Base-by-base conservation (phyloP, 1,284 basidiomycete species). In the Athelia sp. region DNA sequence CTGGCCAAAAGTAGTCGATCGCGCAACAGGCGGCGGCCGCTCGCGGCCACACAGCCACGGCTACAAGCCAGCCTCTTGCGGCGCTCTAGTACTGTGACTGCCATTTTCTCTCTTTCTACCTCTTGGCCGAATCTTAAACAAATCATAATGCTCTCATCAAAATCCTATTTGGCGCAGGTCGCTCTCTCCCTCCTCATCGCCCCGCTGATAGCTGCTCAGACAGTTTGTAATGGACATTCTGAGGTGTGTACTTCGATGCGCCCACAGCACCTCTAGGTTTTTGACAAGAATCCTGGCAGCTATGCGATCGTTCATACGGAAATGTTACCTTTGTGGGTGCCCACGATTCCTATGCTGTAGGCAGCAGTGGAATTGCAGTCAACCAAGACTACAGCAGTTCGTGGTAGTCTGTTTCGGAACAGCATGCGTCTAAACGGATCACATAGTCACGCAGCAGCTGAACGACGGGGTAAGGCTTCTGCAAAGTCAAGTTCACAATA, bases 401-500 rank as follows among this genome's bases (percentile, higher is more conserved):
- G 74, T 57, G 48, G 23, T 46, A n/a, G n/a, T n/a, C 32, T 1
- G 14, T 49, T n/a, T 43, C 32, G 18, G 29, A 47, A 15, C 26
- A 21, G 38, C 36, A 26, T 18, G 11, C 32, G 15, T 54, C 52
- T 61, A 34, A 49, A 45, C 34, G 17, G 18, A 35, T 26, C 45
- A 14, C 47, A 46, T 51, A 85, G 86, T 93, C 21, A 87, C 83
- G 0, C 82, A 82, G 53, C 93, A 95, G 65, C 68, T 98, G 55
- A 86, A 84, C 55, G 93, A 97, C 67, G 95, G 95, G 11, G 77
- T 98, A 53, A 79, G 96, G 32, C 81, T 96, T 76, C 73, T 98
- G 29, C 94, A 98, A 68, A 74, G 92, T 58, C 93, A 97, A 69
- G 80, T 87, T 9, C 93, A 96, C 62, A 79, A 84, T 54, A 62